Evolutionary conservation across 2,329 filamentous ascomycete species (phyloP).

Genomic region (Aspergillus sp.): DNA sequence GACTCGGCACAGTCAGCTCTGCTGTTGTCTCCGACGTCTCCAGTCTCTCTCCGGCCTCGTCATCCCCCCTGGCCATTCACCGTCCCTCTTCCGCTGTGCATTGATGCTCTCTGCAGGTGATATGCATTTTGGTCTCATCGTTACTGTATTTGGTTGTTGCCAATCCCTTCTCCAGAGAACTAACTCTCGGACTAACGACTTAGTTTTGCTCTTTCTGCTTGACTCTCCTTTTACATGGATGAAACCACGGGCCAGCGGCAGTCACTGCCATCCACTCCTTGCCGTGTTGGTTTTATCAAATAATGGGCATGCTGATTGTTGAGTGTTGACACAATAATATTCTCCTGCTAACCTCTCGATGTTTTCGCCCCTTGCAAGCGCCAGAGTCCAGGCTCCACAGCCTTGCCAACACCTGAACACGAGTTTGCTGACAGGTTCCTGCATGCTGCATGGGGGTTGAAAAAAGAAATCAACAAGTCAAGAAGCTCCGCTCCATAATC

Average conservation of each 20-base stretch:
- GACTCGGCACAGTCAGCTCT: background rate
- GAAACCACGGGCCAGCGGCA: background rate
- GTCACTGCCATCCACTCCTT: background rate
- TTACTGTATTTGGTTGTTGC: conserved; percentile 20
- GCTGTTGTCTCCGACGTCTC: background rate
- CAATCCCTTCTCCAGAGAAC: conserved; percentile 16
- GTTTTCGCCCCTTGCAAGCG: background rate
- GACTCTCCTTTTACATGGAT: conserved; percentile 12
- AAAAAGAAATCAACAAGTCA: conserved; percentile 10
- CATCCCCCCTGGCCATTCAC: background rate
- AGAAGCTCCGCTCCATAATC: conserved; percentile 15
- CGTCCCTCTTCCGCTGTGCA: background rate
- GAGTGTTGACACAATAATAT: background rate
- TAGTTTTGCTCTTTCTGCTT: conserved; percentile 13
- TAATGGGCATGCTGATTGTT: background rate
- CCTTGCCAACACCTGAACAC: conserved; percentile 12
- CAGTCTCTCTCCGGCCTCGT: background rate
- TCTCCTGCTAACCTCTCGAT: conserved; percentile 5
- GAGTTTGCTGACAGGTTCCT: conserved; percentile 18
- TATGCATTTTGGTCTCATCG: conserved; percentile 12
- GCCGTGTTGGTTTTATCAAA: background rate
- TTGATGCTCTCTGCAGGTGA: conserved; percentile 2
- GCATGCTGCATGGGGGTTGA: conserved; percentile 11
- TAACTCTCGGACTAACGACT: conserved; percentile 20
- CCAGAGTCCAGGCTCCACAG: conserved; percentile 3